These are phyloP conservation scores for Trametes sp. DNA, from an alignment of 1,284 basidiomycete species.

Conservation along the genomic window DNA sequence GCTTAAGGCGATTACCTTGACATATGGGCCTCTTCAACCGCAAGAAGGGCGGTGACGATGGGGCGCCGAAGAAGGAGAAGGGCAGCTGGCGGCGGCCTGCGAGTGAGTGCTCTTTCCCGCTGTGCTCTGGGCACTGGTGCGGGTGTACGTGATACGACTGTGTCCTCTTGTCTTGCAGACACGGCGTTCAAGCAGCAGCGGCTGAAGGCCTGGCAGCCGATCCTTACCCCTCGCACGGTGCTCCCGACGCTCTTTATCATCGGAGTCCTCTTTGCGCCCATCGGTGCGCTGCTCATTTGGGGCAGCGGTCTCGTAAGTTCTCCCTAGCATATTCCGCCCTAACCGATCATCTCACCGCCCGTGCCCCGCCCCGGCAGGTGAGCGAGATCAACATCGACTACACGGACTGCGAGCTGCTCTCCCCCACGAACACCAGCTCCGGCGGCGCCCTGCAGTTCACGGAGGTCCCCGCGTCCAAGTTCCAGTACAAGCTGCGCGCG, in stretches of 20 bases:
- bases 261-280: conserved; percentile 94
- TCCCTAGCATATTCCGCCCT: not conserved
- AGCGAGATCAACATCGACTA: conserved; percentile 97
- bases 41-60: conserved; percentile 39
- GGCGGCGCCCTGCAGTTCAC: conserved; percentile 47
- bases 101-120: conserved; percentile 62
- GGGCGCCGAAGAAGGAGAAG: conserved; percentile 77
- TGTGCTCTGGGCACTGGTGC: not conserved
- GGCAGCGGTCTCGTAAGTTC: conserved; percentile 72
- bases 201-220: conserved; percentile 99
- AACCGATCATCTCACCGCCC: not conserved
- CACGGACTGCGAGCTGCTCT: conserved; percentile 81
- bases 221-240: conserved; percentile 96
- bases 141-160: not conserved
- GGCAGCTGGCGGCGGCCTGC: conserved; percentile 88
- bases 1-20: not conserved
- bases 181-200: conserved; percentile 99
- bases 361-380: conserved; percentile 56
- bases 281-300: conserved; percentile 94
- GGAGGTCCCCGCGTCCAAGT: conserved; percentile 62
- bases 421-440: conserved; percentile 41
- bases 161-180: conserved; percentile 58
- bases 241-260: conserved; percentile 96
- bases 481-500: conserved; percentile 74
- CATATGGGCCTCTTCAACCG: conserved; percentile 50